Base-by-base conservation (phyloP, 441 rosid genomes). In the Brassica hybrid region DNA sequence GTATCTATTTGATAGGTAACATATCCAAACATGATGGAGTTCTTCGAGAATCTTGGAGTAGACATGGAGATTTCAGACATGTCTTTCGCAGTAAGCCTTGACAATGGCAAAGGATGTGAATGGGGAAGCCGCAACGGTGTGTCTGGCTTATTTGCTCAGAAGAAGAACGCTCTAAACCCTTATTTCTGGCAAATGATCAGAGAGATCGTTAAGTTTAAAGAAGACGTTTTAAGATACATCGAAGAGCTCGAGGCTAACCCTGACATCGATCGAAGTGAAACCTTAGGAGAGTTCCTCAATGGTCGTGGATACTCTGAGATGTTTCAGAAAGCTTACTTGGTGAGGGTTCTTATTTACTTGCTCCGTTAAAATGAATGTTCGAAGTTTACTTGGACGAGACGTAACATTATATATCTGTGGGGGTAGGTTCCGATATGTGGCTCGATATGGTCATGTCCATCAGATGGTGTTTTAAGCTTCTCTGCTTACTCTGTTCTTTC, bases 41-140 rank as follows among this genome's bases (percentile, higher is more conserved):
- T 95, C 68, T 93, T 93, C 23, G 98, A 93, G 87, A 84, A 52
- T 11, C 95, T 91, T n/a, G 96, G 95, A 69, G 86, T 91, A 38
- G 98, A 91, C 0, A 87, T 91, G 98, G 98, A 90, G 84, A 38
- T 79, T 48, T 90, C 96, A 2, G 96, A 93, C 68, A 90, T 91
- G 99, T 93, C 99, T 41, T 90, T 95, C 50, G 82, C 98, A 1
- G 95, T 91, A 14, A 95, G 99, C 85, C 84, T 95, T 71, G 92
- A 93, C 11, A 71, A 84, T 48, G 97, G 98, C 45, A 72, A 59
- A 30, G 96, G 98, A 48, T 91, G 81, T 41, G 98, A 95, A 83
- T 95, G 99, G 99, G 99, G 99, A 58, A 93, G 91, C 82, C 85
- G 97, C 56, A 88, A 88, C 19, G 98, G 97, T 18, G 62, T 91